These are phyloP conservation scores for Fragaria ananassa DNA, from an alignment of 306 rosid species.

Conservation along the genomic window DNA sequence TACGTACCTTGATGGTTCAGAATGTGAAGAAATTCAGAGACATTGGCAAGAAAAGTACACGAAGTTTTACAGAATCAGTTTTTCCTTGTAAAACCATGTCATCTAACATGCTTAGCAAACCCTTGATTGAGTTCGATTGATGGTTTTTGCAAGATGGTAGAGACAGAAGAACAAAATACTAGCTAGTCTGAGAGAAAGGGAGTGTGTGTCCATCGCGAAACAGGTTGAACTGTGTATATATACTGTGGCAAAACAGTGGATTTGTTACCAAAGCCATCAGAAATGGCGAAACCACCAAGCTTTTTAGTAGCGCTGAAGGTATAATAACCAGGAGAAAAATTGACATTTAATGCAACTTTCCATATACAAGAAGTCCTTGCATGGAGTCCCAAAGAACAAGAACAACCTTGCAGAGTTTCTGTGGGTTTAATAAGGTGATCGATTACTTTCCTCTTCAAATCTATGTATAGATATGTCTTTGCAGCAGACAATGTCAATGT, in stretches of 20 bases:
- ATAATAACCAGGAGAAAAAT: background rate
- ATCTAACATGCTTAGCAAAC: background rate
- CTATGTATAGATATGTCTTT: background rate
- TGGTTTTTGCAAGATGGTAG: background rate
- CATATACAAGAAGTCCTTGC: background rate
- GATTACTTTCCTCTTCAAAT: background rate
- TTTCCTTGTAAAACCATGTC: background rate
- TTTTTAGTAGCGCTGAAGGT: background rate
- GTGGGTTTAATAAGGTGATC: background rate
- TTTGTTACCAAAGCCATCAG: background rate
- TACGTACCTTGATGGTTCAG: slow-evolving; percentile 20
- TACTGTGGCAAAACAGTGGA: background rate
- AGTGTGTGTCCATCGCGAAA: background rate
- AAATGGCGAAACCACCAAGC: slow-evolving; percentile 1
- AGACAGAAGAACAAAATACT: background rate
- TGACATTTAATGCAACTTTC: background rate
- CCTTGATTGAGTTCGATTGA: background rate
- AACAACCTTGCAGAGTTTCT: background rate
- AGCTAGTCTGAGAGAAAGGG: background rate
- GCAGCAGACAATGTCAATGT: background rate
- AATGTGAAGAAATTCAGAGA: slow-evolving; percentile 11
- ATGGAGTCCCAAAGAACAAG: background rate
- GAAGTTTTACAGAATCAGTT: slow-evolving; percentile 9
- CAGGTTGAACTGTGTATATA: slow-evolving; percentile 3
- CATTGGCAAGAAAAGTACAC: slow-evolving; percentile 10